Percentiles rank a stretch among this genome's conserved stretches.
Evolutionary conservation across 805 yeast genomes (phyloP).

Genomic region (Blastobotrys terrestris): DNA sequence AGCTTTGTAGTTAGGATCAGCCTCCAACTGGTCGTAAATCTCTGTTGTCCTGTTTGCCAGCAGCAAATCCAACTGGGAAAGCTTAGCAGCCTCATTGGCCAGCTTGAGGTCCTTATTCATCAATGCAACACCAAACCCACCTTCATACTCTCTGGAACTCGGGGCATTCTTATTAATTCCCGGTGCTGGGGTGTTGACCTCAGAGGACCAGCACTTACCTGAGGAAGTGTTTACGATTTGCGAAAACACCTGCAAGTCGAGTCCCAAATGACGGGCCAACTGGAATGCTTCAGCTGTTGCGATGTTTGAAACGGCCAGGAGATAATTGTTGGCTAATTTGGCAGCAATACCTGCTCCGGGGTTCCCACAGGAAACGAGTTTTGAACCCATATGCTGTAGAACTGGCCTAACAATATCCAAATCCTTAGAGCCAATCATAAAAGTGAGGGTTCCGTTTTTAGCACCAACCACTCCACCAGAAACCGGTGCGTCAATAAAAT

Average conservation of each 20-base stretch:
- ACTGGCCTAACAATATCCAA: slow-evolving; percentile 13
- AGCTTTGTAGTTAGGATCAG: slow-evolving; percentile 10
- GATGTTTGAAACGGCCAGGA: slow-evolving; percentile 47
- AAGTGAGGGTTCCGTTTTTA: slow-evolving; percentile 43
- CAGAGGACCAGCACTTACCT: slow-evolving; percentile 50
- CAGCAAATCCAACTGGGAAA: slow-evolving; percentile 18
- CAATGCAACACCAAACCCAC: slow-evolving; percentile 38
- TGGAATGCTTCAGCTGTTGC: slow-evolving; percentile 53
- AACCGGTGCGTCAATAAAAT: slow-evolving; percentile 49
- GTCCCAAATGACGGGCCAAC: slow-evolving; percentile 43
- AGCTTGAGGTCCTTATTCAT: slow-evolving; percentile 38
- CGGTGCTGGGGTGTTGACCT: slow-evolving; percentile 49
- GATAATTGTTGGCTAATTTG: slow-evolving; percentile 47
- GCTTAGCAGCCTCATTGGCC: slow-evolving; percentile 27
- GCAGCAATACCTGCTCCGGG: slow-evolving; percentile 52
- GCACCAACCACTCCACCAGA: slow-evolving; percentile 55
- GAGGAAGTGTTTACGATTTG: slow-evolving; percentile 46
- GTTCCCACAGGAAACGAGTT: slow-evolving; percentile 45
- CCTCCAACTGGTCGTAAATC: slow-evolving; percentile 21
- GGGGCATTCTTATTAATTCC: slow-evolving; percentile 44
- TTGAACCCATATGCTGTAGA: slow-evolving; percentile 42
- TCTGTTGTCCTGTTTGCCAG: slow-evolving; percentile 22
- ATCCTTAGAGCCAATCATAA: slow-evolving; percentile 44
- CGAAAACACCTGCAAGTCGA: slow-evolving; percentile 42
- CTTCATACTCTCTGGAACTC: slow-evolving; percentile 39